phyloP scores from a whole-genome alignment of 129 eudicot species.

The Smallanthus sonchifolius region DNA sequence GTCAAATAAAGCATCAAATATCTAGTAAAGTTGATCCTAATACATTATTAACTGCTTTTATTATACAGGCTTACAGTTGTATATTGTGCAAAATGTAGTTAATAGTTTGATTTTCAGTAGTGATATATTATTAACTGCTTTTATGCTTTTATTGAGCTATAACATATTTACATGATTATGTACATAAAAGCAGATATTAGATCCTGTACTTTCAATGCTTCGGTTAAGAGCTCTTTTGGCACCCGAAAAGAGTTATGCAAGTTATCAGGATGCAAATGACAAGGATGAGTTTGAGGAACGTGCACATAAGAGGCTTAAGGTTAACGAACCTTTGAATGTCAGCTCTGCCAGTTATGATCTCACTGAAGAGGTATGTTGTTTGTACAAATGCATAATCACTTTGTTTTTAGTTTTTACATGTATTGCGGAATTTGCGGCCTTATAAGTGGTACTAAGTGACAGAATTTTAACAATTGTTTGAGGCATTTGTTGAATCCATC shows the following conservation, averaged over 20 bases:
- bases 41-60: no score
- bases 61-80: neutral
- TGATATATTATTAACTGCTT: neutral
- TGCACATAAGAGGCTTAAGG: constrained; percentile 54
- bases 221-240: constrained; percentile 38
- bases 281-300: constrained; percentile 22
- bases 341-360: constrained; percentile 30
- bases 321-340: constrained; percentile 16
- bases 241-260: constrained; percentile 23
- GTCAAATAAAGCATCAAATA: neutral
- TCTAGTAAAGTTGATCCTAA: neutral
- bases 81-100: neutral
- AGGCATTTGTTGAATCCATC: neutral
- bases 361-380: constrained; percentile 29
- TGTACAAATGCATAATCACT: neutral
- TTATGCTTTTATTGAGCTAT: neutral
- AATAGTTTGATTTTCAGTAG: neutral
- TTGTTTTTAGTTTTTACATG: neutral
- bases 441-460: neutral
- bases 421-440: neutral
- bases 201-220: constrained; percentile 43
- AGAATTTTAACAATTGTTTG: neutral
- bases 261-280: constrained; percentile 16
- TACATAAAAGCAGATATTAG: constrained; percentile 37
- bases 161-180: neutral